Base-by-base conservation (phyloP, 2,329 filamentous ascomycete genomes). In the Metarhizium guizhouense region DNA sequence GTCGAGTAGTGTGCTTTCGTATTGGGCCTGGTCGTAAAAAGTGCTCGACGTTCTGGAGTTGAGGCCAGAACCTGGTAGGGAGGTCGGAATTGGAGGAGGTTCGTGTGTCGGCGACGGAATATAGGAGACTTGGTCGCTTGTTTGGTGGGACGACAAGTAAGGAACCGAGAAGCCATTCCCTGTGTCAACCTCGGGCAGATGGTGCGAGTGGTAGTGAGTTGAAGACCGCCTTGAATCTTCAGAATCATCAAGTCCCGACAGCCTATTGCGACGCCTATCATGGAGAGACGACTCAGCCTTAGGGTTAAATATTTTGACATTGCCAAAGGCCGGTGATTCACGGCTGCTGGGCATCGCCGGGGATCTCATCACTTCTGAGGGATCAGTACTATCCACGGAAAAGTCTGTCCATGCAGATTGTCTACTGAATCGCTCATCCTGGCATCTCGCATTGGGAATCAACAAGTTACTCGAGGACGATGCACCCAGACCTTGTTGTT, bases 321-420 rank as follows among this genome's bases (percentile, higher is more conserved):
- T 65, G 16, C 67, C 66, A 53, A 62, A 67, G 6, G 64, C 58
- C 3, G 63, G 62, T 36, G 63, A 62, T 45, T 67, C 67, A 25
- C 64, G 60, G 25, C 58, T 53, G 34, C 61, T 62, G n/a, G 63
- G 65, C 54, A 68, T 59, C 30, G 60, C 65, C 16, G 68, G 63
- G 7, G 69, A 69, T 50, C 61, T 63, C 16, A 61, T 59, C 10
- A 54, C 58, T 45, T 69, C 67, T 13, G 69, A 68, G n/a, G 60
- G 61, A 57, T 80, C 77, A 20, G 71, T 73, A 56, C 78, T 83
- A 16, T 80, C 79, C 10, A 83, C 70, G 0, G 81, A 82, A 57
- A 80, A 77, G 62, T 84, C 81, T 30, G 81, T 84, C 81, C 81
- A 84, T n/a, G 74, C 71, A 2, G 81, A 82, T 54, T 78, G 76